Conservation (phyloP, 2,329 filamentous ascomycete genomes). For the Exophiala phaeomuriformis region DNA sequence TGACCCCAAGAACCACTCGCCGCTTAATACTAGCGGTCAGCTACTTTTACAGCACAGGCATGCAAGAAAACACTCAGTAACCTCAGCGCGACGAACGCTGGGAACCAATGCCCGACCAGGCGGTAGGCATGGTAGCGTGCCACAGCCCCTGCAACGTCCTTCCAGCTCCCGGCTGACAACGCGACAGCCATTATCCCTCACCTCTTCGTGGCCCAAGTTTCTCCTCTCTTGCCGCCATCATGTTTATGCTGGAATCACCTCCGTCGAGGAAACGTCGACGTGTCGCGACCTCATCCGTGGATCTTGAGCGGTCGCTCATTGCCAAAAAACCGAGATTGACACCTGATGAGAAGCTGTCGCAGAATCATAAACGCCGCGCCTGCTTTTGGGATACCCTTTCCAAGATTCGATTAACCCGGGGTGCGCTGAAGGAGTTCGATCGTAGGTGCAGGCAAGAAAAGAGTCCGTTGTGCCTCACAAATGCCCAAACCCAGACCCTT, state of each 20-base stretch:
- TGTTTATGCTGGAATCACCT: constrained; percentile 13
- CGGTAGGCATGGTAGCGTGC: too few relatives aligned
- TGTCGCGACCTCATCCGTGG: neutral
- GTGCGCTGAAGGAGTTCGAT: constrained; percentile 19
- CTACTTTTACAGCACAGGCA: too few relatives aligned
- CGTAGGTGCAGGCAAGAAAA: constrained; percentile 6
- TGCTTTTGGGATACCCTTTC: constrained; percentile 22
- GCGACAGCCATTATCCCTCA: too few relatives aligned
- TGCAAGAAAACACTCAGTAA: too few relatives aligned
- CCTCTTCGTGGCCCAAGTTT: neutral
- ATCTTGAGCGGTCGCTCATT: constrained; percentile 2
- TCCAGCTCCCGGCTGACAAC: too few relatives aligned
- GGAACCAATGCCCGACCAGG: too few relatives aligned
- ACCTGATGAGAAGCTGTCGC: neutral
- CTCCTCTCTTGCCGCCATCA: constrained; percentile 2
- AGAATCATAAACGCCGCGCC: constrained; percentile 4
- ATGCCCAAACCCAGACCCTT: neutral
- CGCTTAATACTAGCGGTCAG: too few relatives aligned
- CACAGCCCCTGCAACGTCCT: too few relatives aligned
- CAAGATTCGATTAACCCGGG: constrained; percentile 10
- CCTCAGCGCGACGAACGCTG: too few relatives aligned
- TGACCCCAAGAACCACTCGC: too few relatives aligned
- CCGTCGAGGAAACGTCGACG: constrained; percentile 13
- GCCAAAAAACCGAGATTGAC: constrained; percentile 13
- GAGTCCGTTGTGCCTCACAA: neutral